phyloP scores from a whole-genome alignment of 768 basidiomycete species.

The Cystobasidiopsis lactophilus region DNA sequence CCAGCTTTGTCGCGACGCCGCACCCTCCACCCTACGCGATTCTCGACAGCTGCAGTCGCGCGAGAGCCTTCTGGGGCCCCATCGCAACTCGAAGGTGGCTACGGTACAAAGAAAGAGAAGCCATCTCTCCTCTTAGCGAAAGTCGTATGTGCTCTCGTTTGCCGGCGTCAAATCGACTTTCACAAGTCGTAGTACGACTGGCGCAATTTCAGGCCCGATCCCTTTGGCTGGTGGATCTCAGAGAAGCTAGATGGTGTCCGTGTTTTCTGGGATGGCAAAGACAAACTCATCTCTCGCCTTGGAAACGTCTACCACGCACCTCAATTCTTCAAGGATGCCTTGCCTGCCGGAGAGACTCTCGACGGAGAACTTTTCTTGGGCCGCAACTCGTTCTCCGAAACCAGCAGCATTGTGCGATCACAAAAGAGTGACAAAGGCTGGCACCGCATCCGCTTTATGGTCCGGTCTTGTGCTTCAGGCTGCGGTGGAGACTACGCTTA shows the following conservation, averaged over 20 bases:
- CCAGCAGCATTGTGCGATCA: constrained; percentile 10
- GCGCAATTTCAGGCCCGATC: no score
- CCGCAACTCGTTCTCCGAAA: constrained; percentile 14
- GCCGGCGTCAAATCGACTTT: no score
- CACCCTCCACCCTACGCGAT: no score
- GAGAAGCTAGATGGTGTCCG: constrained; percentile 17
- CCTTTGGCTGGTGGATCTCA: constrained; percentile 13
- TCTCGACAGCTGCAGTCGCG: no score
- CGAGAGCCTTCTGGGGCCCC: no score
- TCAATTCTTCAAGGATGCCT: constrained; percentile 10
- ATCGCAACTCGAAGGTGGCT: no score
- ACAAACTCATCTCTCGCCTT: constrained; percentile 7
- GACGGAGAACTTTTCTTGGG: constrained; percentile 18
- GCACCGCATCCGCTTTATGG: constrained; percentile 2
- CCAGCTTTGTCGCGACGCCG: no score
- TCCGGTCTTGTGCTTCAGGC: not conserved
- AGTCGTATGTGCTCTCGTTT: no score
- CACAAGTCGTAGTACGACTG: no score
- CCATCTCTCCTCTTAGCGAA: no score
- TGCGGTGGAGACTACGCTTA: not conserved
- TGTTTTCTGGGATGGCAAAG: constrained; percentile 15
- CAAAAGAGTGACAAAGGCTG: constrained; percentile 5
- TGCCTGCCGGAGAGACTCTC: constrained; percentile 10
- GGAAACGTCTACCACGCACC: constrained; percentile 14
- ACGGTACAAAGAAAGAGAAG: no score